Percentiles rank a stretch among this genome's conserved stretches.
Evolutionary conservation across 169 alveolate genomes (phyloP).

Genomic region (Cryptosporidium bovis): DNA sequence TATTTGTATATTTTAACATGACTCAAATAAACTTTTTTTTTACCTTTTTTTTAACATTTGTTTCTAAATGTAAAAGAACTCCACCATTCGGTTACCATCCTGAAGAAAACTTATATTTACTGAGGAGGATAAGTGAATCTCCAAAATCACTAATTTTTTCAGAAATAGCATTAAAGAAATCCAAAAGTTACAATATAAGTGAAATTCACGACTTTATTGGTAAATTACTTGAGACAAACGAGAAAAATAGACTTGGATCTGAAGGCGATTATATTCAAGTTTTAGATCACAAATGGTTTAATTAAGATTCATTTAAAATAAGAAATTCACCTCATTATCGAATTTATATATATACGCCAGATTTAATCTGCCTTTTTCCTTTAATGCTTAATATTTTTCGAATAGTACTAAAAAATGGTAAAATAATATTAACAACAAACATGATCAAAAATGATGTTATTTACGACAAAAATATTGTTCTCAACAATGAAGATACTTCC

Average conservation of each 20-base stretch:
- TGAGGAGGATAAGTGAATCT: slow-evolving; percentile 45
- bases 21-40: not conserved
- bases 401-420: not conserved
- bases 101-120: slow-evolving; percentile 30
- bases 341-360: not conserved
- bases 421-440: no score
- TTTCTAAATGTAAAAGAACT: not conserved
- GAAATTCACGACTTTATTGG: not conserved
- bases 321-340: not conserved
- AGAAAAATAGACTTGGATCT: slow-evolving; percentile 9
- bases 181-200: not conserved
- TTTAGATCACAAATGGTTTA: slow-evolving; percentile 35
- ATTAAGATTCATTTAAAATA: not conserved
- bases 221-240: not conserved
- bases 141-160: slow-evolving; percentile 48
- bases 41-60: not conserved
- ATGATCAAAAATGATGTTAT: no score
- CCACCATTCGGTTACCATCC: slow-evolving; percentile 75
- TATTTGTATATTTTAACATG: not conserved
- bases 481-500: no score
- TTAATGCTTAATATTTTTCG: not conserved
- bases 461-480: no score
- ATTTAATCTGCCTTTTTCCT: not conserved
- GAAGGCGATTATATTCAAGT: slow-evolving; percentile 14
- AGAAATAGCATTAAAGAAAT: not conserved